phyloP scores from a whole-genome alignment of 2,329 filamentous ascomycete genomes.

The Harringtonia aguacate region DNA sequence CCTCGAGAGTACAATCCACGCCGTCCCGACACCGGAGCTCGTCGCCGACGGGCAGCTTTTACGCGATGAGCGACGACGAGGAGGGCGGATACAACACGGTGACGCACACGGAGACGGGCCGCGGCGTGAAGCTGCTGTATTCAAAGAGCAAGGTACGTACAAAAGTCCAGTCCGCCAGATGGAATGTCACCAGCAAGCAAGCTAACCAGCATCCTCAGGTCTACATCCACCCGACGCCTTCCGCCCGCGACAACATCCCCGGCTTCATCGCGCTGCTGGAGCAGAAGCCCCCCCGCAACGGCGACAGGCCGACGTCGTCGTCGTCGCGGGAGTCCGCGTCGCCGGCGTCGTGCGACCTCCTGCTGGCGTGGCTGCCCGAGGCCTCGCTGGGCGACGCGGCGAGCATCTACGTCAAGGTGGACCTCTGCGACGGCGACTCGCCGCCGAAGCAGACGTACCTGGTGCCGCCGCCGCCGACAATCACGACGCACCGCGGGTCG shows the following conservation, averaged over 20 bases:
- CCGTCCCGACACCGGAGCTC: slow-evolving; percentile 25
- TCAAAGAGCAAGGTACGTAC: slow-evolving; percentile 81
- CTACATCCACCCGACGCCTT: slow-evolving; percentile 90
- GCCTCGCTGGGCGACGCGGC: slow-evolving; percentile 75
- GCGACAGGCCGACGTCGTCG: slow-evolving; percentile 29
- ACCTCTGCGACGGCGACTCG: slow-evolving; percentile 69
- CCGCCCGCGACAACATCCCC: slow-evolving; percentile 88
- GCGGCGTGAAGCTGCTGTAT: slow-evolving; percentile 85
- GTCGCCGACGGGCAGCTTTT: slow-evolving; percentile 81
- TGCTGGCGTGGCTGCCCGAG: slow-evolving; percentile 92
- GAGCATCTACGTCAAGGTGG: slow-evolving; percentile 90
- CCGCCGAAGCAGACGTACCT: slow-evolving; percentile 81
- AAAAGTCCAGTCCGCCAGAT: not conserved
- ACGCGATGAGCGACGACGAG: slow-evolving; percentile 92
- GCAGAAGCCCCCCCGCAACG: slow-evolving; percentile 53
- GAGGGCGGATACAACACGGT: slow-evolving; percentile 94
- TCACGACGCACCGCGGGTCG: slow-evolving; percentile 61
- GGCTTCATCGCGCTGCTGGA: slow-evolving; percentile 90
- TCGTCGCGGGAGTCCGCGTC: slow-evolving; percentile 25
- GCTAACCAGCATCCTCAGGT: slow-evolving; percentile 44
- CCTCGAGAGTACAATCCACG: not conserved
- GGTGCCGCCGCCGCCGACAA: slow-evolving; percentile 81
- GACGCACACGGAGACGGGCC: slow-evolving; percentile 62
- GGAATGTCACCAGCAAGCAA: slow-evolving; percentile 7
- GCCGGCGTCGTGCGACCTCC: slow-evolving; percentile 56